Evolutionary conservation across 2,329 filamentous ascomycete genomes (phyloP), one percentile per base, ranked within the genome.

Genomic region (Claviceps pazoutovae): DNA sequence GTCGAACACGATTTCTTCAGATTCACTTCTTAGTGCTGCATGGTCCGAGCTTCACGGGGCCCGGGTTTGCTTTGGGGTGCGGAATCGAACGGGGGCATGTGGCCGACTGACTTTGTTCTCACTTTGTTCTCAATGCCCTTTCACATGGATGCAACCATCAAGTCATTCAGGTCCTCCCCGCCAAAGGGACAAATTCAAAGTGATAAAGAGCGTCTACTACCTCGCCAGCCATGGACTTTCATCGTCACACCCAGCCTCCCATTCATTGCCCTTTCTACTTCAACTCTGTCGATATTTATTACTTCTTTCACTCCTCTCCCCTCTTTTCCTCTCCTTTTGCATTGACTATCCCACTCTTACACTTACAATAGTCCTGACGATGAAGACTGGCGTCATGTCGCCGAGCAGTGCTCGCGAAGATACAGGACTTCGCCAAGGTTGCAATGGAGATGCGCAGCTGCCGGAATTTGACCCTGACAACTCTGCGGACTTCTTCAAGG

Each of bases 21-120:
- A 42, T 49, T 41, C 37, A 49, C 36, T 17, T 34, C 39, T 36
- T 13, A 5, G 42, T 23, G 2, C 17, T 5, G 36, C 26, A 5
- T 50, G 26, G 41, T 13, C 48, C 21, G 13, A 50, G 48, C 39
- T 44, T 23, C 19, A 14, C 19, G 13, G 42, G 42, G n/a, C 19
- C 17, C 41, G 17, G 41, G 14, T 17, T n/a, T n/a, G 38, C n/a
- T 41, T 41, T 39, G 38, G n/a, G 39, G 17, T 8, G 17, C 30
- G 14, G 17, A 41, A 19, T 43, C 41, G 9, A 23, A n/a, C 42
- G 11, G 21, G 26, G 14, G 45, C 45, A 46, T 17, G 9, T 34
- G 19, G 26, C 1, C 16, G 30, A 17, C 30, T 53, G 38, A 53
- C 52, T 47, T 53, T 45, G 49, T 48, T 48, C 45, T 53, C 52